Evolutionary conservation across 306 rosid species (phyloP), one percentile per base, ranked within the genome.

Genomic region (Comarum palustre): DNA sequence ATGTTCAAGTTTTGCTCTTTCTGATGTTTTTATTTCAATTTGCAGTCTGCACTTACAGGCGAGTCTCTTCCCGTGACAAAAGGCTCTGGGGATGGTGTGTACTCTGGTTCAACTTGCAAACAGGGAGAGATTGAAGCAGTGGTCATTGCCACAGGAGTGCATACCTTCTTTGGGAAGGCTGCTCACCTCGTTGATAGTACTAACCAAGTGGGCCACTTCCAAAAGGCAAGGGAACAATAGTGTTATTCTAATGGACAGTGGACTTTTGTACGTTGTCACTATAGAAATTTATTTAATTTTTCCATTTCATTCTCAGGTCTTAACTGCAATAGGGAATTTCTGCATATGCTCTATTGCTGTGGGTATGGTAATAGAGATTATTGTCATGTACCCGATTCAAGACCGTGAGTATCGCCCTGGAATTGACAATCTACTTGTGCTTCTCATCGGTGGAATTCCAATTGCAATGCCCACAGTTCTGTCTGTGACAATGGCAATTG

Each of bases 401-500:
- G 95, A 94, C 67, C 88, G 97, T 4, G 4, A 76, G 0, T 94
- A 94, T 64, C 98, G 98, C 73, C 96, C 96, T 55, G 98, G 98
- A 73, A 94, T 94, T 38, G 98, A 94, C 81, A 94, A 94, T 81
- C 91, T 94, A 78, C 97, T 94, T 41, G 98, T 94, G 50, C 97
- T 94, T 85, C 95, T 94, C 64, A 94, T 94, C 46, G 98, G 98
- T 66, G 98, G 98, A 86, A 94, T 94, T 79, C 98, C 98, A 41
- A 94, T 94, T 79, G 98, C 98, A 88, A 94, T 94, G 98, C 98
- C 98, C 29, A 94, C 98, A 10, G 98, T 94, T 79, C 86, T 94
- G 16, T 94, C 98, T 0, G 98, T 94, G 81, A 94, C 98, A 47
- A 94, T 94, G 98, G 98, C 98, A 32, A 94, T 94, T 73, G 98